Evolutionary conservation across 2,329 filamentous ascomycete species (phyloP).

Genomic region (Fusarium papillatum): DNA sequence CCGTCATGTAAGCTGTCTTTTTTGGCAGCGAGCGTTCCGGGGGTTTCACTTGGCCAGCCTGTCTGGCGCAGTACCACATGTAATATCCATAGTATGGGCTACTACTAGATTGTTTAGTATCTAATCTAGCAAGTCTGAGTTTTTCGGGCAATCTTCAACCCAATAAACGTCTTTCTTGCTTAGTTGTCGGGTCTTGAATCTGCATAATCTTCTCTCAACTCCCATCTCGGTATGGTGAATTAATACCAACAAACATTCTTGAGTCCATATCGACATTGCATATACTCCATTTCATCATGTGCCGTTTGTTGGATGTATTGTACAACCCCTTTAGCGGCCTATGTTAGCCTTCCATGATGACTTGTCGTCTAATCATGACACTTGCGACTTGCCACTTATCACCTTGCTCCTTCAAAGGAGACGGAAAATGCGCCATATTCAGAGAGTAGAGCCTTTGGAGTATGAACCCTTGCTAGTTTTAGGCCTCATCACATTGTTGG

Average conservation of each 20-base stretch:
- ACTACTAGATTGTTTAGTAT: neutral
- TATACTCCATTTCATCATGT: neutral
- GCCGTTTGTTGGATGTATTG: neutral
- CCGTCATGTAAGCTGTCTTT: constrained; percentile 39
- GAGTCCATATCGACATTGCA: neutral
- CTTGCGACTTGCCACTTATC: neutral
- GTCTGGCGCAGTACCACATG: neutral
- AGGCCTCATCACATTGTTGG: neutral
- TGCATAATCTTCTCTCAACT: neutral
- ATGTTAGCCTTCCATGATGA: neutral
- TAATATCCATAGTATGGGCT: constrained; percentile 1
- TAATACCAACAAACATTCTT: neutral
- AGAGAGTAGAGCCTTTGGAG: neutral
- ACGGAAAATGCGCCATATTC: neutral
- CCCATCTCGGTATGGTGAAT: neutral
- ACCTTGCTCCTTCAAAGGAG: neutral
- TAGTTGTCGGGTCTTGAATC: neutral
- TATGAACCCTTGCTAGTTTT: neutral
- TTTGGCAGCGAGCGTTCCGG: neutral
- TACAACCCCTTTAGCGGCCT: too few species aligned
- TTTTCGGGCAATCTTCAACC: neutral
- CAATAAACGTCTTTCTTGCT: neutral
- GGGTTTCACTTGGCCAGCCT: neutral
- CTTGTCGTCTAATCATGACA: neutral
- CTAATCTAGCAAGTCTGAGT: constrained; percentile 1